Percentiles rank a stretch among this genome's conserved stretches.
phyloP scores from a whole-genome alignment of 2,329 filamentous ascomycete species.

The Fusarium chuoi region DNA sequence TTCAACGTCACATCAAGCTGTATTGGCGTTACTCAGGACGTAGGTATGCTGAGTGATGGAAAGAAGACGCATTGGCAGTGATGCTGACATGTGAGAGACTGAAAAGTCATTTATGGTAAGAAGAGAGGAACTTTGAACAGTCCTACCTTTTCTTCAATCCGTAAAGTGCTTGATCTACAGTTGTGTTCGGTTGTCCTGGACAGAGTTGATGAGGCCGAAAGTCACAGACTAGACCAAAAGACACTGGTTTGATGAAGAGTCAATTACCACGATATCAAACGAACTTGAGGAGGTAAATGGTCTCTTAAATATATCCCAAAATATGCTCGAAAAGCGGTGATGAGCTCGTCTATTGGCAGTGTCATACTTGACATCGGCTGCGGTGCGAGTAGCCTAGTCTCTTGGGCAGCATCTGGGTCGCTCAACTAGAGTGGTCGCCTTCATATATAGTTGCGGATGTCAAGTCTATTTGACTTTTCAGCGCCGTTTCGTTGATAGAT shows the following conservation, averaged over 20 bases:
- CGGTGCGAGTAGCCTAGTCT: background rate
- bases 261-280: fast-evolving
- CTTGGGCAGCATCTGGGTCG: background rate
- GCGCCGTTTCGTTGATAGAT: too few relatives aligned
- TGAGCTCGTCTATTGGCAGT: too few relatives aligned
- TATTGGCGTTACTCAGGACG: too few relatives aligned
- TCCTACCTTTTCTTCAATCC: too few relatives aligned
- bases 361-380: background rate
- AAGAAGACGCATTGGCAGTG: background rate
- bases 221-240: too few relatives aligned
- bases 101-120: fast-evolving
- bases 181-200: too few relatives aligned
- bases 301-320: fast-evolving
- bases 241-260: too few relatives aligned
- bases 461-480: fast-evolving
- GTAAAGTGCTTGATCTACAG: too few relatives aligned
- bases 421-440: too few relatives aligned
- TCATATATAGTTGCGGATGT: fast-evolving
- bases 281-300: fast-evolving
- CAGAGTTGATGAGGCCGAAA: too few relatives aligned
- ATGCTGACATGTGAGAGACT: too few relatives aligned
- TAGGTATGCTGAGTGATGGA: background rate
- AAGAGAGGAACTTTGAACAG: fast-evolving
- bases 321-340: background rate
- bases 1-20: background rate